Evolutionary conservation across 306 rosid genomes (phyloP).

Genomic region (Lupinus albus): DNA sequence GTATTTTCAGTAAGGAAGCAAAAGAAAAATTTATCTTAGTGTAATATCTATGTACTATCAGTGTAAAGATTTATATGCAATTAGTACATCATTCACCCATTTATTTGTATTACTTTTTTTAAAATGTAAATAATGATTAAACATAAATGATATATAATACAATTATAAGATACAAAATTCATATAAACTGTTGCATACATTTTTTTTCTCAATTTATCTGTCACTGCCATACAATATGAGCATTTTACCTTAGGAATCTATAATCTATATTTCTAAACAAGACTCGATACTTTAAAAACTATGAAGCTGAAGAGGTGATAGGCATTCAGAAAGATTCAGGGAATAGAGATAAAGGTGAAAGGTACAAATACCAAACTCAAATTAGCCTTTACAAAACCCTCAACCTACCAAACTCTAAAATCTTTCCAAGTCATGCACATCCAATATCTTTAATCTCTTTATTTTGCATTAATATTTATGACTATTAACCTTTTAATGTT

Average conservation of each 20-base stretch:
- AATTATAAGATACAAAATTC: no score
- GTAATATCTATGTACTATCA: no score
- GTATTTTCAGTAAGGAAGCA: constrained; percentile 7
- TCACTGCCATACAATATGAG: constrained; percentile 25
- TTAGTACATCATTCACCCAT: no score
- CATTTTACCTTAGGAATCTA: constrained; percentile 43
- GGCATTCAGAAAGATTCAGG: constrained; percentile 32
- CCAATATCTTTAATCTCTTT: no score
- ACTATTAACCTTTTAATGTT: no score
- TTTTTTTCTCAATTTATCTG: no score
- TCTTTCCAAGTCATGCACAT: constrained; percentile 32
- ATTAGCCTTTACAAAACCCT: constrained; percentile 43
- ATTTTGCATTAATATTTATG: no score
- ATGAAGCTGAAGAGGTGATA: constrained; percentile 26
- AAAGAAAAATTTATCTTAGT: not conserved
- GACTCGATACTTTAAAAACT: constrained; percentile 31
- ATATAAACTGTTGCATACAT: no score
- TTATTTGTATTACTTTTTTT: no score
- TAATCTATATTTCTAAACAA: constrained; percentile 46
- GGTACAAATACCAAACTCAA: constrained; percentile 54
- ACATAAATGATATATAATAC: no score
- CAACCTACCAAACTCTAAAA: constrained; percentile 36
- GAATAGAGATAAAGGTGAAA: constrained; percentile 41
- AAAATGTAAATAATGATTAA: no score
- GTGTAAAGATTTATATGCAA: no score